Evolutionary conservation across 2,329 filamentous ascomycete genomes (phyloP), one percentile per base, ranked within the genome.

Genomic region (Coniochaeta sp.): DNA sequence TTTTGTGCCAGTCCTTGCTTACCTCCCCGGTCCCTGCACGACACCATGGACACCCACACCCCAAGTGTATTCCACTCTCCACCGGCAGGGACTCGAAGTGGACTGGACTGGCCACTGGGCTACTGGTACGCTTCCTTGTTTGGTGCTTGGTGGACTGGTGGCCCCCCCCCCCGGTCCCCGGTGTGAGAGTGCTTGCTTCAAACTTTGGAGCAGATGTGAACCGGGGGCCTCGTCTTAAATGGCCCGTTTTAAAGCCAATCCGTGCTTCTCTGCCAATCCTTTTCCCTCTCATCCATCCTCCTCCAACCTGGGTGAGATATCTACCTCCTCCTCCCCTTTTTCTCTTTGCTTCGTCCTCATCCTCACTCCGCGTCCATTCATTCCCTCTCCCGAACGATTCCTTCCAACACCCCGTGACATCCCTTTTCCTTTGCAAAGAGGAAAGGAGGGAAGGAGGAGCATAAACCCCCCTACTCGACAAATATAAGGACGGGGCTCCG

Each of bases 241-340:
- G 67, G 72, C 73, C 73, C 72, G 70, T 70, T 70, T 56, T 56
- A 72, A 71, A 68, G 69, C 69, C 67, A 69, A 69, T 67, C 65
- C 67, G 68, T 68, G 72, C 71, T 73, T 81, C 76, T 80, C 75
- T 77, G 77, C 79, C 79, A 80, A 77, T 82, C 80, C 79, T 79
- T 80, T 78, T 78, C 76, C 76, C 73, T 77, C 75, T 77, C 73
- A 74, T 77, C 74, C 73, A 75, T 80, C 77, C 76, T 81, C 75
- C 75, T 81, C 79, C 77, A 77, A 79, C 79, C 72, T 64, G 63
- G 64, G 61, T 64, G 42, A 70, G 71, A 72, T 73, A 72, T 78
- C 77, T 79, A 77, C 70, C 71, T 76, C 76, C 72, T 70, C 64
- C 65, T 67, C 68, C 64, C 22, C 47, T 28, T 28, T 17, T 28